phyloP scores from a whole-genome alignment of 495 filamentous ascomycete genomes.

The Penicillium goetzii region DNA sequence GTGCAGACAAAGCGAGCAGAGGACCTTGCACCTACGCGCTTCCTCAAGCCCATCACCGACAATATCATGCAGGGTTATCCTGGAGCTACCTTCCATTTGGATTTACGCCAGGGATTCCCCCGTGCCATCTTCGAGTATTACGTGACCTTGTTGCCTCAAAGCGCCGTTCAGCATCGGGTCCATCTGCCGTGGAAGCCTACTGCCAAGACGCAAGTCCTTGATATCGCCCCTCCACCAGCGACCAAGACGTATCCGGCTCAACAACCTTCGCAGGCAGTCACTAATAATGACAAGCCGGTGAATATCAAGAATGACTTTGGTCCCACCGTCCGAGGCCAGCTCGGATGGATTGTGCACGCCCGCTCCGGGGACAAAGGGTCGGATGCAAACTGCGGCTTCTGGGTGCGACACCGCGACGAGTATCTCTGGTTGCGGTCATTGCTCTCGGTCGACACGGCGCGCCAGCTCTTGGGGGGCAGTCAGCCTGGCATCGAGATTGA shows the following conservation, averaged over 20 bases:
- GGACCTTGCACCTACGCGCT: conserved; percentile 36
- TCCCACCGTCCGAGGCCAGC: conserved; percentile 43
- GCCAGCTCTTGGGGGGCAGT: conserved; percentile 42
- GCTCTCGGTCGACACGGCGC: conserved; percentile 44
- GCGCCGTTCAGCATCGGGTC: conserved; percentile 40
- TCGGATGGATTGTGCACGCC: conserved; percentile 53
- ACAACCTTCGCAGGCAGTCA: conserved; percentile 35
- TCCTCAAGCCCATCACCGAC: conserved; percentile 43
- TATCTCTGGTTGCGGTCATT: conserved; percentile 55
- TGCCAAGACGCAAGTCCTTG: conserved; percentile 24
- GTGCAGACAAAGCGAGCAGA: conserved; percentile 42
- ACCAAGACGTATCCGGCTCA: conserved; percentile 39
- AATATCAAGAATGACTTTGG: conserved; percentile 39
- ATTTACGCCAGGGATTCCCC: conserved; percentile 44
- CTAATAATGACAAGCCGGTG: conserved; percentile 18
- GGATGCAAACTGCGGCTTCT: conserved; percentile 60
- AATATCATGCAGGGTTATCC: conserved; percentile 51
- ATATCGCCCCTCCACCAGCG: conserved; percentile 39
- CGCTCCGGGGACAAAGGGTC: conserved; percentile 58
- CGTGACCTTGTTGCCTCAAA: conserved; percentile 46
- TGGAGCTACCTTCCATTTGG: conserved; percentile 47
- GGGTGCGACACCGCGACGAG: conserved; percentile 52
- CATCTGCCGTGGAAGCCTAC: conserved; percentile 46
- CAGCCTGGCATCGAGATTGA: conserved; percentile 50
- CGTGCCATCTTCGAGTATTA: conserved; percentile 47